phyloP scores from a whole-genome alignment of 352 stramenopile genomes.

The Phytophthora podocarpi region DNA sequence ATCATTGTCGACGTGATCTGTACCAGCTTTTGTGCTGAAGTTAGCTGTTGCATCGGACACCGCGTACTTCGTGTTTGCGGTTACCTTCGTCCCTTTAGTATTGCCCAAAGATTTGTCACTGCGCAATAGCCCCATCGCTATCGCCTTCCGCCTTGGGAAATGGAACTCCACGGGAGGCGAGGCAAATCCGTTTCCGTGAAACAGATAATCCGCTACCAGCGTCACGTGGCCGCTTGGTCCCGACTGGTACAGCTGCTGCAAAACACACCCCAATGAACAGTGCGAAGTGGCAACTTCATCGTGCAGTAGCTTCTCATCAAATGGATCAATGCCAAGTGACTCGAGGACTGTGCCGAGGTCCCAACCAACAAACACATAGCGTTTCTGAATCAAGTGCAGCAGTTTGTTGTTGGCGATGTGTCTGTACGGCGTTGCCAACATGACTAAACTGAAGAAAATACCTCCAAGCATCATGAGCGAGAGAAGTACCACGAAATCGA shows the following conservation, averaged over 20 bases:
- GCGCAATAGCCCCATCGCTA: conserved; percentile 36
- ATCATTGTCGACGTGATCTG: conserved; percentile 3
- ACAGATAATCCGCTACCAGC: conserved; percentile 57
- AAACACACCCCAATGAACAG: conserved; percentile 44
- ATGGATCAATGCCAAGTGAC: conserved; percentile 53
- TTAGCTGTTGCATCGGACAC: conserved; percentile 12
- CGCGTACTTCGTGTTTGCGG: conserved; percentile 16
- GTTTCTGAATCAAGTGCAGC: conserved; percentile 48
- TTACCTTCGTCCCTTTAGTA: conserved; percentile 14
- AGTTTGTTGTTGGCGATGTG: conserved; percentile 52
- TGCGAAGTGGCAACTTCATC: conserved; percentile 29
- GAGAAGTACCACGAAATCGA: conserved; percentile 49
- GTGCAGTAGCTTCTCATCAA: conserved; percentile 31
- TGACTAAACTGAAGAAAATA: conserved; percentile 23
- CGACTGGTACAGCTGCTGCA: conserved; percentile 56
- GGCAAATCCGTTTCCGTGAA: conserved; percentile 44
- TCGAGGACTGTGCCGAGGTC: conserved; percentile 41
- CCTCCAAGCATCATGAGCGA: conserved; percentile 38
- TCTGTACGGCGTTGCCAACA: conserved; percentile 48
- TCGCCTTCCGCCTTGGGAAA: conserved; percentile 42
- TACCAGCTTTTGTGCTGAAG: conserved; percentile 5
- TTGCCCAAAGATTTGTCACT: conserved; percentile 3
- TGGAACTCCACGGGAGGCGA: conserved; percentile 33
- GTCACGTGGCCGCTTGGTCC: conserved; percentile 51
- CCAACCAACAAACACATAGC: conserved; percentile 60